These are phyloP conservation scores for Aspergillus sp. DNA, from an alignment of 2,329 filamentous ascomycete genomes.

Conservation along the genomic window DNA sequence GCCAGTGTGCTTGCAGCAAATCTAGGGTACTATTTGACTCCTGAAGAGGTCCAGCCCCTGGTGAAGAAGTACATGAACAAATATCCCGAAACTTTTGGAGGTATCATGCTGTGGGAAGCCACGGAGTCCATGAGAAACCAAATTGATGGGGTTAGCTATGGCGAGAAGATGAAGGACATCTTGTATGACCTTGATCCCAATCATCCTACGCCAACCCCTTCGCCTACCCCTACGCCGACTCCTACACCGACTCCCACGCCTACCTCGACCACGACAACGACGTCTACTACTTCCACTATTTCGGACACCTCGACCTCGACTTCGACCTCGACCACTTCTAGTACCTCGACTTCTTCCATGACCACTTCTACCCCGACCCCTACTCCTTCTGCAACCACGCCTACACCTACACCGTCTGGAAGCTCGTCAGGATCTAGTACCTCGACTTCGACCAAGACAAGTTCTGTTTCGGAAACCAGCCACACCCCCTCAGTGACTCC, in stretches of 20 bases:
- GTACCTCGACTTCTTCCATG: not conserved
- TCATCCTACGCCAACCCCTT: constrained; percentile 20
- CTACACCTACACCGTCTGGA: not conserved
- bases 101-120: constrained; percentile 62
- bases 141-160: constrained; percentile 46
- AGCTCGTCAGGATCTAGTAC: not conserved
- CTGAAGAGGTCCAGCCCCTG: constrained; percentile 46
- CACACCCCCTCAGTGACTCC: not conserved
- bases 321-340: constrained; percentile 8
- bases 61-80: constrained; percentile 44
- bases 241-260: not conserved
- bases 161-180: constrained; percentile 50
- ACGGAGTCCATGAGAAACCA: constrained; percentile 49
- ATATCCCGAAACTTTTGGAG: constrained; percentile 51
- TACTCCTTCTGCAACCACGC: constrained; percentile 6
- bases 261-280: constrained; percentile 5
- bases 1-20: constrained; percentile 32
- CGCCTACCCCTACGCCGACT: constrained; percentile 15
- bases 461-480: not conserved
- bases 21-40: constrained; percentile 47
- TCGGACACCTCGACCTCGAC: no score
- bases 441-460: not conserved
- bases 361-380: not conserved
- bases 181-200: constrained; percentile 30
- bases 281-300: constrained; percentile 11